These are phyloP conservation scores for Botrytis galanthina DNA, from an alignment of 2,329 filamentous ascomycete genomes.

Conservation along the genomic window DNA sequence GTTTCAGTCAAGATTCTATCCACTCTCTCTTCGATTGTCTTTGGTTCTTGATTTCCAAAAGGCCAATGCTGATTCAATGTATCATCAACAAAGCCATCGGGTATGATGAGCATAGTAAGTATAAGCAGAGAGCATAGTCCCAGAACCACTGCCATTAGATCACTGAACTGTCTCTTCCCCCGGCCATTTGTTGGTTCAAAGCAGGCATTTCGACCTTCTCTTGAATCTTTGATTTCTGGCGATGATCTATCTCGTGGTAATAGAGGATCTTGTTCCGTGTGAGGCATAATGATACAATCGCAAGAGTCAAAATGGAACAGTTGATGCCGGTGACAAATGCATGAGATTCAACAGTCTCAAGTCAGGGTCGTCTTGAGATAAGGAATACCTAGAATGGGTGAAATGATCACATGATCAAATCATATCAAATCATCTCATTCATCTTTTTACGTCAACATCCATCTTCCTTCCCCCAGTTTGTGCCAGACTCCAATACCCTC, in stretches of 20 bases:
- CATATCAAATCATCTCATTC: not conserved
- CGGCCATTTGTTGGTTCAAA: not conserved
- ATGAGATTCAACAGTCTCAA: not conserved
- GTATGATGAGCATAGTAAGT: slow-evolving; percentile 23
- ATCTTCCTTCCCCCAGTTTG: not conserved
- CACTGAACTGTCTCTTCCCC: slow-evolving; percentile 17
- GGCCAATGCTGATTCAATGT: slow-evolving; percentile 7
- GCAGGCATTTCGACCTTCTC: slow-evolving; percentile 7
- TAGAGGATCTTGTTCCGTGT: slow-evolving; percentile 36
- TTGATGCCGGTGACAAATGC: not conserved
- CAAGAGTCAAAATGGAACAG: not conserved
- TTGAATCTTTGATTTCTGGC: slow-evolving; percentile 34
- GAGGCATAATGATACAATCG: not conserved
- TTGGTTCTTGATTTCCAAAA: slow-evolving; percentile 23
- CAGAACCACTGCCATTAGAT: slow-evolving; percentile 20
- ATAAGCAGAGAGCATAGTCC: slow-evolving; percentile 26
- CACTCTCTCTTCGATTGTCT: slow-evolving; percentile 41
- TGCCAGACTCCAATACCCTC: not conserved
- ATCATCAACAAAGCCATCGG: slow-evolving; percentile 14
- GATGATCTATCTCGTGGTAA: slow-evolving; percentile 31
- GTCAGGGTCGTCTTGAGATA: not conserved
- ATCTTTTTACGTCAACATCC: not conserved
- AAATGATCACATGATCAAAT: not conserved
- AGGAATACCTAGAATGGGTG: not conserved
- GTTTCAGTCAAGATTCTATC: slow-evolving; percentile 45